Evolutionary conservation across 2,329 filamentous ascomycete species (phyloP), one percentile per base, ranked within the genome.

Genomic region (Xylariales sp.): DNA sequence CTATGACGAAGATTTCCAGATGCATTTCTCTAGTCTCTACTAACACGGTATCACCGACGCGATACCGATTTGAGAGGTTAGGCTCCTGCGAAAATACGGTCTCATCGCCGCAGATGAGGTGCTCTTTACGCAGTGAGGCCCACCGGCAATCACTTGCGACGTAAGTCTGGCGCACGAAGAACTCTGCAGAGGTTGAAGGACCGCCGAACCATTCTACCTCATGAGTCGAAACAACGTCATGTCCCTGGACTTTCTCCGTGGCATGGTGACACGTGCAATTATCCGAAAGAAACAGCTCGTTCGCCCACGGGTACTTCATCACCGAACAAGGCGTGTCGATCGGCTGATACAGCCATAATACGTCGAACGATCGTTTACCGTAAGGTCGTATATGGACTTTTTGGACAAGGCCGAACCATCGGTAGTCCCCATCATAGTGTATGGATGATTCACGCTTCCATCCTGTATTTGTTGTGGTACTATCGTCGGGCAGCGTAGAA

Each of bases 241-340:
- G 78, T 0, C 85, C 83, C 0, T 81, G 71, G 3, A 93, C 82
- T 34, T 83, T 83, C 0, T 80, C 65, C 0, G 64, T 65, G 0
- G 50, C 54, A 8, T 70, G 75, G 0, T 81, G 76, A 69, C 93
- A 96, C 0, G 90, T 91, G 79, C 93, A 95, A 66, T 94, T 89
- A 58, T 93, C 87, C 0, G 90, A 93, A 0, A 95, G 79, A 69
- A 96, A 96, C 0, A 96, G 78, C 77, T 97, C 93, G 59, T 94
- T 92, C 0, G 80, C 69, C 78, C 88, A 90, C 0, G 90, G 90
- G 72, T 95, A 97, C 9, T 84, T 84, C 79, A 90, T 89, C 5
- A 85, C 80, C 0, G 84, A 86, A 50, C 93, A 92, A 0, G 90
- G 86, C 0, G 93, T 96, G 62, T 96, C 90, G 0, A 83, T 81